Evolutionary conservation across 441 rosid species (phyloP), one percentile per base, ranked within the genome.

Genomic region (Melastoma candidum): DNA sequence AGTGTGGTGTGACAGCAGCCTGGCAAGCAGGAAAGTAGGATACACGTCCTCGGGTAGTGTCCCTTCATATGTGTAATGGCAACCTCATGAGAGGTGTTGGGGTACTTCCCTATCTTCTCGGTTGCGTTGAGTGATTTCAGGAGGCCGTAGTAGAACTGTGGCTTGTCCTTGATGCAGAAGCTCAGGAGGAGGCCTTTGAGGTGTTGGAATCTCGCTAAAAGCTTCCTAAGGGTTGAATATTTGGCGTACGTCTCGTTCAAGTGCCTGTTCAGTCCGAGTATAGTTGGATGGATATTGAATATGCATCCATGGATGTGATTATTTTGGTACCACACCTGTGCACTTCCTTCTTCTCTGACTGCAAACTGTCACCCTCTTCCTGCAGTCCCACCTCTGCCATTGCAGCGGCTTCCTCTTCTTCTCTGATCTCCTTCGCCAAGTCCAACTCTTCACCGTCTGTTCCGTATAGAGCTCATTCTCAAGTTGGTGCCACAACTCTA

Each of bases 1-100:
- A 4, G 51, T 12, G 47, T 75, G 70, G 12, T 47, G 48, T 0
- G 78, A 73, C 6, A 75, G 26, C 4, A 4, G 12, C 44, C 48
- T 49, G 69, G 69, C 56, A 12, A 61, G 12, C 26, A 24, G 57
- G 60, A 45, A 46, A 0, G 26, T 0, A 3, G 0, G 0, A 36
- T 0, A 0, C 27, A 1, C 12, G 58, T 64, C 9, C n/a, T 2
- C 48, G 14, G 12, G 24, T 0, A 3, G n/a, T 2, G 1, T 4
- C 4, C 1, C 6, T 17, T 27, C 17, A 0, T 49, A 49, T 4
- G 14, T 4, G 27, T 14, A 12, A 3, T 0, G 69, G 46, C 73
- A 60, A 6, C 36, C 36, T 6, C 36, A 29, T 29, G 36, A 29
- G 3, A 3, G 36, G 41, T 27, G 2, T 46, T 46, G 56, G 29